A percentile compares a stretch with the other conserved stretches of the same genome.
Evolutionary conservation across 2,329 filamentous ascomycete species (phyloP).

Genomic region (Cordyceps cicadae): DNA sequence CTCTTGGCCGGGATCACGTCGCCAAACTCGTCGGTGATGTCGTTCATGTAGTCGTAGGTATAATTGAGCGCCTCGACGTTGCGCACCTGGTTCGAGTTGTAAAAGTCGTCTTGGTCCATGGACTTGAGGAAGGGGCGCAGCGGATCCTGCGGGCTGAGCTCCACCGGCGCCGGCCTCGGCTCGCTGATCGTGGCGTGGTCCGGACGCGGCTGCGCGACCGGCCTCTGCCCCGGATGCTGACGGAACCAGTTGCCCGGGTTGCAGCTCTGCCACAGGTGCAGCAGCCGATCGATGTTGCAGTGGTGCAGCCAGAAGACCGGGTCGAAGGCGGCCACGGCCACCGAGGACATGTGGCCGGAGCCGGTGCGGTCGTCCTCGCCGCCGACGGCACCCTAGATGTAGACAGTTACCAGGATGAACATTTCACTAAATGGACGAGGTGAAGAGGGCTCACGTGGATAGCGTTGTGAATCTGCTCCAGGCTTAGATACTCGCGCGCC

Average conservation of each 20-base stretch:
- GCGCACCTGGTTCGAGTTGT: not conserved
- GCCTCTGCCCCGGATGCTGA: not conserved
- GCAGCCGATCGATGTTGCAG: constrained; percentile 16
- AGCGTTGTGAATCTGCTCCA: not conserved
- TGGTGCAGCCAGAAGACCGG: constrained; percentile 59
- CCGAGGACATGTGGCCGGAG: constrained; percentile 45
- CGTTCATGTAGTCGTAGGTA: not conserved
- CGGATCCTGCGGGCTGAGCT: not conserved
- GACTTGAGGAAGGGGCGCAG: not conserved
- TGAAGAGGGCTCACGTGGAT: not conserved
- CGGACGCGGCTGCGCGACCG: no score
- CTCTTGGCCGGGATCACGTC: not conserved
- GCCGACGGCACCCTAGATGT: not conserved
- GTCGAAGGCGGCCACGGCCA: constrained; percentile 53
- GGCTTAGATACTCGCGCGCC: not conserved
- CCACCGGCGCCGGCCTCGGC: no score
- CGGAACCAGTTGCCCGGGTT: not conserved
- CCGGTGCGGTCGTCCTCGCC: constrained; percentile 11
- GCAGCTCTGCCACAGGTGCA: not conserved
- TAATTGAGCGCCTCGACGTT: not conserved
- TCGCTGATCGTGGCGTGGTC: no score
- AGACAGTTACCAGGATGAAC: no score
- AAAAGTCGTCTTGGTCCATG: not conserved
- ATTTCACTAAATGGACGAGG: no score
- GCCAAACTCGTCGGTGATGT: not conserved